Conservation (phyloP, 2,329 filamentous ascomycete species). For the Fusarium staphyleae region DNA sequence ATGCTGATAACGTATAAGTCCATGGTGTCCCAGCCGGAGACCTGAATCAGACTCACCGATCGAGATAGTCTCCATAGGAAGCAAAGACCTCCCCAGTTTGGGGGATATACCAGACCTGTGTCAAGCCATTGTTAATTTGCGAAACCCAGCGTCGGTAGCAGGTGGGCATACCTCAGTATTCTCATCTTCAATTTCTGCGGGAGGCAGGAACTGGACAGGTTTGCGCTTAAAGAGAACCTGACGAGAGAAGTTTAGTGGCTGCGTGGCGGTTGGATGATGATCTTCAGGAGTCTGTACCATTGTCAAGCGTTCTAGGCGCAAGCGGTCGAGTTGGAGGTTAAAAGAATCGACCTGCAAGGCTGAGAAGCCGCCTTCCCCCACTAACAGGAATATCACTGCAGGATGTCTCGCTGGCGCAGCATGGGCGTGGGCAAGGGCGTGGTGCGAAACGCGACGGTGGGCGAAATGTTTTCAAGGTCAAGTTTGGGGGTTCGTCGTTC, state of each 20-base stretch:
- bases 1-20: conserved; percentile 60
- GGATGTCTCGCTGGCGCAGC: conserved; percentile 26
- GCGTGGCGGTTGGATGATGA: not conserved
- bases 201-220: conserved; percentile 82
- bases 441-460: conserved; percentile 17
- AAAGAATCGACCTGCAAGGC: conserved; percentile 37
- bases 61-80: conserved; percentile 86
- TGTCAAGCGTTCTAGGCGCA: conserved; percentile 28
- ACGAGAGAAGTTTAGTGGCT: conserved; percentile 14
- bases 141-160: conserved; percentile 10
- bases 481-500: conserved; percentile 23
- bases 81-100: conserved; percentile 90
- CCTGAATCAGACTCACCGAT: conserved; percentile 65
- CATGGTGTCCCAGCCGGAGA: not conserved
- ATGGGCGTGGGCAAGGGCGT: conserved; percentile 23
- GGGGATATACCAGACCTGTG: conserved; percentile 87
- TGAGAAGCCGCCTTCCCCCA: conserved; percentile 40
- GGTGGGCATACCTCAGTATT: conserved; percentile 72
- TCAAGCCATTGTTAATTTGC: conserved; percentile 27
- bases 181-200: conserved; percentile 78
- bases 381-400: conserved; percentile 37
- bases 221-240: conserved; percentile 97
- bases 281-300: conserved; percentile 31
- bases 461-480: conserved; percentile 19
- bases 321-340: conserved; percentile 20